Evolutionary conservation across 352 stramenopile genomes (phyloP).

Genomic region (Pythium brassicae): DNA sequence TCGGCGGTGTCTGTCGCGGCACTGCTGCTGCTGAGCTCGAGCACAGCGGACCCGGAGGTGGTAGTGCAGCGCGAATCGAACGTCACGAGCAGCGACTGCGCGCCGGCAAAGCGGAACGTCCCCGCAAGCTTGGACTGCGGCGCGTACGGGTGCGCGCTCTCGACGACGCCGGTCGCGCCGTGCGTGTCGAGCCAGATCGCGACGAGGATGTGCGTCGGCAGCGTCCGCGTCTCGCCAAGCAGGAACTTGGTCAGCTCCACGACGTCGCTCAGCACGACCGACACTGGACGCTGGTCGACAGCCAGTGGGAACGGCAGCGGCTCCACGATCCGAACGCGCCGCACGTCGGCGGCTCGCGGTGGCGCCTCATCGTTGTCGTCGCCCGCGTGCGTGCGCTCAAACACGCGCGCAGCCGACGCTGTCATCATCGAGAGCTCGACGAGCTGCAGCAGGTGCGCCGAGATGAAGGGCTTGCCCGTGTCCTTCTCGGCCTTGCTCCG

Average conservation of each 20-base stretch:
- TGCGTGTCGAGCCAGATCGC: slow-evolving; percentile 82
- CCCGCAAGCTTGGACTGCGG: slow-evolving; percentile 22
- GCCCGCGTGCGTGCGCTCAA: slow-evolving; percentile 11
- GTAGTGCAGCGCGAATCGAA: slow-evolving; percentile 72
- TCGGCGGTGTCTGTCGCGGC: slow-evolving; percentile 7
- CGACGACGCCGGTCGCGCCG: slow-evolving; percentile 49
- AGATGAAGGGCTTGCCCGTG: slow-evolving; percentile 67
- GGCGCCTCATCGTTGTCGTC: too few relatives aligned
- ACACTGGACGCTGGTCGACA: slow-evolving; percentile 33
- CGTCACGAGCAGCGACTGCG: slow-evolving; percentile 48
- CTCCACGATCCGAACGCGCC: not conserved
- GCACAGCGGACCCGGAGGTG: slow-evolving; percentile 12
- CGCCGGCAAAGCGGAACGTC: slow-evolving; percentile 42
- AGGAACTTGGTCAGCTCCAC: slow-evolving; percentile 53
- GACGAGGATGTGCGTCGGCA: slow-evolving; percentile 54
- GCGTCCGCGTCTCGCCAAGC: slow-evolving; percentile 32
- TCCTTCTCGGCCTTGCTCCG: slow-evolving; percentile 56
- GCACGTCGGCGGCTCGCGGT: not conserved
- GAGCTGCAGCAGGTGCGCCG: slow-evolving; percentile 67
- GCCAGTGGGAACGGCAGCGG: slow-evolving; percentile 36
- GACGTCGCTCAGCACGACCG: slow-evolving; percentile 51
- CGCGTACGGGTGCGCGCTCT: slow-evolving; percentile 63
- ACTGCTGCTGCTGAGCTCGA: slow-evolving; percentile 19
- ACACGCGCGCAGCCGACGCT: slow-evolving; percentile 29
- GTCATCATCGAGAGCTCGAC: slow-evolving; percentile 74